Evolutionary conservation across 2,329 filamentous ascomycete species (phyloP), one percentile per base, ranked within the genome.

Genomic region (Gremmenia infestans): DNA sequence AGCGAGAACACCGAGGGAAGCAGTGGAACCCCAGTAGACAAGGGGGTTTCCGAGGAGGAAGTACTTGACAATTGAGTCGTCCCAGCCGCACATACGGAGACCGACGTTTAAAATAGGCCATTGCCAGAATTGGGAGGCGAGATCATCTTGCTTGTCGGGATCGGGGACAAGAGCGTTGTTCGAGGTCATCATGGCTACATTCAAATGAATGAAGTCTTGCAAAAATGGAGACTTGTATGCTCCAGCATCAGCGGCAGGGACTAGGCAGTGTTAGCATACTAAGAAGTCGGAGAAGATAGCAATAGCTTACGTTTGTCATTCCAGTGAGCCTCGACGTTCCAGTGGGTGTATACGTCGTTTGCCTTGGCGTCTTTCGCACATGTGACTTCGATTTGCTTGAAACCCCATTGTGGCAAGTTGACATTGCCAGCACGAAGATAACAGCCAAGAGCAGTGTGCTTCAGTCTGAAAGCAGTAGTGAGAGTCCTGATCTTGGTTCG

Each of bases 111-210:
- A 84, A 61, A 99, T 84, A 19, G 94, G 94, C 94, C 94, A 99
- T 75, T 99, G 92, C 94, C 94, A 99, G 79, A 92, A 97, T 63
- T 91, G 81, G 14, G 94, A 99, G 35, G 94, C 94, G 48, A 99
- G 83, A 69, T 99, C 94, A 68, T 99, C 94, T 73, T 99, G 94
- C 82, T 99, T 99, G 73, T 99, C 94, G 4, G 94, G 93, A 69
- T 99, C 94, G 4, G 94, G 94, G 19, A 99, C 91, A 47, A 99
- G 84, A 23, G 94, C 94, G 70, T 99, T 99, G 81, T 99, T 99
- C 40, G 94, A 97, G 3, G 94, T 99, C 93, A 97, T 97, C 94
- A 99, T 99, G 60, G 94, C 94, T 60, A 99, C 94, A 71, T 99
- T 99, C 59, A 97, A 78, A 72, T 99, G 94, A 61, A 99, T 87